Evolutionary conservation across 1,139 yeast genomes (phyloP).

Genomic region (Hansenula lynferdii): DNA sequence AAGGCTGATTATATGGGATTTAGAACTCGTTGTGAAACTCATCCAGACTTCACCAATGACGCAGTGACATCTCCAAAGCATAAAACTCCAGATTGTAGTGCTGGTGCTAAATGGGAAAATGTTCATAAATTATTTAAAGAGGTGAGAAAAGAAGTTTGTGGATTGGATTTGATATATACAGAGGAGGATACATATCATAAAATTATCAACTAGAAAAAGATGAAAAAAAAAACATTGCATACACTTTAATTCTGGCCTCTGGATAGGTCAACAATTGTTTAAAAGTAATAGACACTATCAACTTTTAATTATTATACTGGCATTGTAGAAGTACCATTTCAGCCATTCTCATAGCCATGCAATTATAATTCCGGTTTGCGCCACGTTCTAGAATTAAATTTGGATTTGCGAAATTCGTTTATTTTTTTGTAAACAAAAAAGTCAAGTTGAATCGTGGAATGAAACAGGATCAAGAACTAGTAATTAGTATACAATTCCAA

Average conservation of each 20-base stretch:
- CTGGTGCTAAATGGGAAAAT: slow-evolving; percentile 17
- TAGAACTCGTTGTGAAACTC: slow-evolving; percentile 13
- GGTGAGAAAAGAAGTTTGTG: slow-evolving; percentile 18
- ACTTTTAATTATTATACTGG: no score
- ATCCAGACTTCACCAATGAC: slow-evolving; percentile 7
- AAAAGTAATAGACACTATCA: no score
- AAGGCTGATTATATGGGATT: slow-evolving; percentile 9
- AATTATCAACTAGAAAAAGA: slow-evolving; percentile 15
- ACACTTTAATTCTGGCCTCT: no score
- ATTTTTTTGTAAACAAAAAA: not conserved
- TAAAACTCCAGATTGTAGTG: slow-evolving; percentile 14
- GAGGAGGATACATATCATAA: slow-evolving; percentile 15
- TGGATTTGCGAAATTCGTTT: not conserved
- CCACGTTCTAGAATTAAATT: not conserved
- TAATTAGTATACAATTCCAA: no score
- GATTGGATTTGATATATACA: slow-evolving; percentile 13
- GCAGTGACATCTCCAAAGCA: slow-evolving; percentile 7
- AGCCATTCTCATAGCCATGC: not conserved
- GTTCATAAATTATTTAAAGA: slow-evolving; percentile 9
- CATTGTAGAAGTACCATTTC: not conserved
- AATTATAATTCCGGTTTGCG: not conserved
- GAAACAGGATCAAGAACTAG: no score
- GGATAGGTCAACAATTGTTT: no score
- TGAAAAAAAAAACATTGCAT: no score
- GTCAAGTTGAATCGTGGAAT: no score